Evolutionary conservation across 2,329 filamentous ascomycete species (phyloP).

Genomic region (Thielaviopsis euricoi): DNA sequence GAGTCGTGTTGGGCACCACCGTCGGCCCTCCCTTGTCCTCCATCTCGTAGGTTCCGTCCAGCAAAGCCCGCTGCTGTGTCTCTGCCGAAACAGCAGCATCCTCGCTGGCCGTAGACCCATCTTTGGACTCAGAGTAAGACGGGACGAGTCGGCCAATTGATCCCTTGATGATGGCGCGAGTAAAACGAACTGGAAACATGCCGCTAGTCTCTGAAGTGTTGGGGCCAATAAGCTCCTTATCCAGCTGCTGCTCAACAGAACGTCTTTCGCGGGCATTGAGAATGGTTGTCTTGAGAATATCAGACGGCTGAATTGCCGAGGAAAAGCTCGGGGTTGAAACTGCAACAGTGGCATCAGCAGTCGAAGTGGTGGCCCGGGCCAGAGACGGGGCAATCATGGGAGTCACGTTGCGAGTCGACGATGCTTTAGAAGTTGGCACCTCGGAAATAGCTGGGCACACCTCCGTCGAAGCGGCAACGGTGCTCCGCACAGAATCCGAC

Average conservation of each 20-base stretch:
- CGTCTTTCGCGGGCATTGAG: not conserved
- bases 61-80: not conserved
- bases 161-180: constrained; percentile 4
- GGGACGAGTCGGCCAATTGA: constrained; percentile 6
- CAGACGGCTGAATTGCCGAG: not conserved
- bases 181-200: constrained; percentile 7
- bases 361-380: not conserved
- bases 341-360: not conserved
- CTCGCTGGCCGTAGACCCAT: not conserved
- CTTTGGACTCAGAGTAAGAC: not conserved
- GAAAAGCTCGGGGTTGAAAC: not conserved
- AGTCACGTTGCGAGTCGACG: not conserved
- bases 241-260: not conserved
- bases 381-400: not conserved
- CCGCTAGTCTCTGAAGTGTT: not conserved
- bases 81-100: not conserved
- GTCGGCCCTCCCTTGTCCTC: not conserved
- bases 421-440: not conserved
- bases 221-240: constrained; percentile 3
- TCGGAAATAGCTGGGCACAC: not conserved
- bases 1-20: not conserved
- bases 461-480: not conserved
- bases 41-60: not conserved
- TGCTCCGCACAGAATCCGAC: not conserved
- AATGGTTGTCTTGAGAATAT: constrained; percentile 1